Evolutionary conservation across 768 basidiomycete genomes (phyloP).

Genomic region (Lentinula guzmanii): DNA sequence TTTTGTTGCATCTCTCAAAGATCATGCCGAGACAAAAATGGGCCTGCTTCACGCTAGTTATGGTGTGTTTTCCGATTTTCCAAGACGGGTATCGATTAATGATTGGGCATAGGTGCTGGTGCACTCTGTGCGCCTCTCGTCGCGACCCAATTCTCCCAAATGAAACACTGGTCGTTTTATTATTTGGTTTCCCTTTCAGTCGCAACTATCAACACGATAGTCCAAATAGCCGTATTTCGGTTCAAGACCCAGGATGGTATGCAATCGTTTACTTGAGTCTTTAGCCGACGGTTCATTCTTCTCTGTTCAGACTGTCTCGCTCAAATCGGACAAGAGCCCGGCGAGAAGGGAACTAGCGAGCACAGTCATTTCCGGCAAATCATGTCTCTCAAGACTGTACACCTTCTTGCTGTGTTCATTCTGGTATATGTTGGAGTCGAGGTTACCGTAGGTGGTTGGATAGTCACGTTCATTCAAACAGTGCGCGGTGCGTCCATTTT

Average conservation of each 20-base stretch:
- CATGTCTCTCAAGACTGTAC: conserved; percentile 44
- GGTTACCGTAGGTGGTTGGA: conserved; percentile 46
- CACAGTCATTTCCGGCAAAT: conserved; percentile 45
- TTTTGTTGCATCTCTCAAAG: conserved; percentile 37
- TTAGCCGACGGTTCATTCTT: not conserved
- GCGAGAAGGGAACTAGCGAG: conserved; percentile 29
- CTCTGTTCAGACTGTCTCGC: conserved; percentile 40
- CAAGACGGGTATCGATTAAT: not conserved
- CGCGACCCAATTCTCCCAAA: conserved; percentile 52
- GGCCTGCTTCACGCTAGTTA: conserved; percentile 44
- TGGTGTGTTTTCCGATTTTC: conserved; percentile 17
- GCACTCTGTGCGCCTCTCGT: conserved; percentile 48
- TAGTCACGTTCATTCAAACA: not conserved
- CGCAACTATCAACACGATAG: conserved; percentile 35
- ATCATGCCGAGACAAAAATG: conserved; percentile 39
- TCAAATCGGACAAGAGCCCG: conserved; percentile 43
- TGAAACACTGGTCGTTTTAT: conserved; percentile 48
- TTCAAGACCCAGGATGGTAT: conserved; percentile 46
- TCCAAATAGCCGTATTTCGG: conserved; percentile 42
- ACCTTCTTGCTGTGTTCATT: conserved; percentile 57
- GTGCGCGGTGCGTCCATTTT: not conserved
- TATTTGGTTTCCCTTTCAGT: conserved; percentile 49
- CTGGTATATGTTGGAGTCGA: conserved; percentile 69
- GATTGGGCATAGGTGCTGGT: conserved; percentile 28
- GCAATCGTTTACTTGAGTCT: not conserved